Percentiles rank a stretch among this genome's conserved stretches.
These are phyloP conservation scores for Plasmodium yoelii DNA, from an alignment of 169 alveolate species.

Conservation along the genomic window DNA sequence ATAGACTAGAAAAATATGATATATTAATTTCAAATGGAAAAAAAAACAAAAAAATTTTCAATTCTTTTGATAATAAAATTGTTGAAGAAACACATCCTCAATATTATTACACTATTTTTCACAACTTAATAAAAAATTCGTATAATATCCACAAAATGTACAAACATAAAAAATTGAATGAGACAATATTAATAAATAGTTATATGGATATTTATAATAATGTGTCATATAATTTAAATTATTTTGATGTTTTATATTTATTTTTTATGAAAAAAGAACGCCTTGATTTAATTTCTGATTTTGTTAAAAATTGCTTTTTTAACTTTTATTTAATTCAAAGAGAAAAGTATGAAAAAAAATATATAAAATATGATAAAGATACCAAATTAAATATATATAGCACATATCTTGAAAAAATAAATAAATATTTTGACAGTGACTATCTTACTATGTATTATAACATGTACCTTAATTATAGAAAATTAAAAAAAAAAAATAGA, in stretches of 20 bases:
- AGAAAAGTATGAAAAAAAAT: constrained; percentile 36
- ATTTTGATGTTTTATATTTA: constrained; percentile 52
- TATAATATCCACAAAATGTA: constrained; percentile 40
- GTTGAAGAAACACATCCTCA: background rate
- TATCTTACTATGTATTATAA: constrained; percentile 52
- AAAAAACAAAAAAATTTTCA: background rate
- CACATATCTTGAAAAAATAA: background rate
- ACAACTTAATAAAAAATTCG: background rate
- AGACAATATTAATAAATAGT: constrained; percentile 28
- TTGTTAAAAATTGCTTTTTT: constrained; percentile 3
- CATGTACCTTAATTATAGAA: constrained; percentile 36
- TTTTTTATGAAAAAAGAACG: constrained; percentile 12
- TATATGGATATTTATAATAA: constrained; percentile 24
- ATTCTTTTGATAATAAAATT: background rate
- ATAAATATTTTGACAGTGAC: constrained; percentile 39
- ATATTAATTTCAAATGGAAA: background rate
- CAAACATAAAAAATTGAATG: constrained; percentile 42
- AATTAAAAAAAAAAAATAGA: constrained; percentile 5
- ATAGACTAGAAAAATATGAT: background rate
- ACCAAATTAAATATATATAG: constrained; percentile 17
- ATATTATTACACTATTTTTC: background rate
- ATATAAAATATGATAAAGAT: constrained; percentile 38
- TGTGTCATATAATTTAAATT: constrained; percentile 22
- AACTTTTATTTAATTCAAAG: constrained; percentile 39
- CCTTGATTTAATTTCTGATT: background rate